Evolutionary conservation across 2,329 filamentous ascomycete species (phyloP).

Genomic region (Calonectria honghensis): DNA sequence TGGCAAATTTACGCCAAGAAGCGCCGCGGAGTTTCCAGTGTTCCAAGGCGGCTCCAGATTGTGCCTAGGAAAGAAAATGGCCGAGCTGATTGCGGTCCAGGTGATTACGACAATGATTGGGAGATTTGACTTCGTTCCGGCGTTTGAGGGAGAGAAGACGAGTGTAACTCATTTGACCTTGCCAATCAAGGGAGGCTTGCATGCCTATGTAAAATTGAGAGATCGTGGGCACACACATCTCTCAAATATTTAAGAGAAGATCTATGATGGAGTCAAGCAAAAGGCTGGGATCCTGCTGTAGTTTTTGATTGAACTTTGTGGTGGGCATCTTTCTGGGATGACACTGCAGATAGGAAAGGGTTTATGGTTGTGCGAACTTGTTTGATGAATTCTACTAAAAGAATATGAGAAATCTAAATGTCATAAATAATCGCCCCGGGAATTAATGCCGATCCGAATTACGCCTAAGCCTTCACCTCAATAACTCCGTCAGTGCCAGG

Average conservation of each 20-base stretch:
- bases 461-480: constrained; percentile 6
- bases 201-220: constrained; percentile 54
- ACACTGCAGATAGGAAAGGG: no score
- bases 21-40: constrained; percentile 75
- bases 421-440: not conserved
- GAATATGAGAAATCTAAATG: not conserved
- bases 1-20: constrained; percentile 62
- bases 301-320: no score
- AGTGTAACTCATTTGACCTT: constrained; percentile 78
- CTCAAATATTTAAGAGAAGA: not conserved
- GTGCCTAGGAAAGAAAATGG: constrained; percentile 79
- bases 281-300: not conserved
- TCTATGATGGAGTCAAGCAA: not conserved
- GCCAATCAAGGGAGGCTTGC: constrained; percentile 78
- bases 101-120: constrained; percentile 70
- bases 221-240: no score
- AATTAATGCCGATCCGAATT: not conserved
- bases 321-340: no score
- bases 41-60: constrained; percentile 79
- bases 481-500: constrained; percentile 21
- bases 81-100: constrained; percentile 75
- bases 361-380: not conserved
- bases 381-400: not conserved
- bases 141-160: constrained; percentile 67
- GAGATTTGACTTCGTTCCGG: constrained; percentile 70